These are phyloP conservation scores for Naganishia vaughanmartiniae DNA, from an alignment of 768 basidiomycete species.

Conservation along the genomic window DNA sequence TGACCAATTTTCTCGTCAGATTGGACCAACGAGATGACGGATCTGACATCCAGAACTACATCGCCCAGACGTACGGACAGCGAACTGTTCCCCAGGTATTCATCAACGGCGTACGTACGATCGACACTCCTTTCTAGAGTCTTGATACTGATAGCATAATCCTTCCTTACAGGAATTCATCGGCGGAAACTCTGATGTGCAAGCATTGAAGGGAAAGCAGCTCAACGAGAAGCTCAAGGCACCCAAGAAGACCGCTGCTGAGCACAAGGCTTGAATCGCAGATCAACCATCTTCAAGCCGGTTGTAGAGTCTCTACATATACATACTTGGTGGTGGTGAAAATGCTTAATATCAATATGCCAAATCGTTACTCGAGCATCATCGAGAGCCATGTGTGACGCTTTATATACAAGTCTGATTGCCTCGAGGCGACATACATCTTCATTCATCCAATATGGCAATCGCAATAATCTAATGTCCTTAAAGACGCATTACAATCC, in stretches of 20 bases:
- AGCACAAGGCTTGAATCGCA: constrained; percentile 22
- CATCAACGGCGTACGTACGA: constrained; percentile 37
- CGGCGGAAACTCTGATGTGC: constrained; percentile 49
- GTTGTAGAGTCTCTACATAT: constrained; percentile 4
- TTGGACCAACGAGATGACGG: constrained; percentile 48
- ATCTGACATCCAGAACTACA: constrained; percentile 48
- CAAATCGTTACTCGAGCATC: too few species aligned
- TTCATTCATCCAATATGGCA: neutral
- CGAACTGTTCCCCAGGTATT: constrained; percentile 50
- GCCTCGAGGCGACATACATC: neutral
- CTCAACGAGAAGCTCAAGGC: constrained; percentile 26
- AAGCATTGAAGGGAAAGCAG: constrained; percentile 31
- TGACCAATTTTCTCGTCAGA: constrained; percentile 24
- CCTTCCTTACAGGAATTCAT: constrained; percentile 44
- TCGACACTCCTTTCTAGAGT: neutral
- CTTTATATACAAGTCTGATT: too few species aligned
- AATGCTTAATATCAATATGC: neutral
- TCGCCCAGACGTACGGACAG: constrained; percentile 46
- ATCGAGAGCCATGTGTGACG: too few species aligned
- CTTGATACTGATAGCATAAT: neutral
- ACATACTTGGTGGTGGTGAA: neutral
- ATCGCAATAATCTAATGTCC: neutral
- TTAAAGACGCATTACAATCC: neutral
- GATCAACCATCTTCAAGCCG: neutral
- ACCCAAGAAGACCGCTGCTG: constrained; percentile 10